phyloP scores from a whole-genome alignment of 805 yeast genomes.

The Starmerella cellae region DNA sequence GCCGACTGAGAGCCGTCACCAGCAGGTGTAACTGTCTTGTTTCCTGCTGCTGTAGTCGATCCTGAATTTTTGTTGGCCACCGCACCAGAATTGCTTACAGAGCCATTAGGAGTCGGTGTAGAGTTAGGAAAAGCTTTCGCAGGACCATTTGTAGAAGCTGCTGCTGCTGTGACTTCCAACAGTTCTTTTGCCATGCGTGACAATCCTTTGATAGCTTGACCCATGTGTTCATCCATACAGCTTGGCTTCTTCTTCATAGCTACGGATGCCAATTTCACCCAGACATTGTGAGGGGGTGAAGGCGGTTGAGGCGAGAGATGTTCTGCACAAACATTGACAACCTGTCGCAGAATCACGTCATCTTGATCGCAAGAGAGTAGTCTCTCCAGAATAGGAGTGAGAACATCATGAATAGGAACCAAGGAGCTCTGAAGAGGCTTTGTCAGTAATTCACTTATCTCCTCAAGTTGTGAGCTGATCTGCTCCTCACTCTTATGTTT shows the following conservation, averaged over 20 bases:
- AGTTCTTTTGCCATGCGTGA: slow-evolving; percentile 24
- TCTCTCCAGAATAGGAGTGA: slow-evolving; percentile 53
- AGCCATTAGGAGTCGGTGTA: not conserved
- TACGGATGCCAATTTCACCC: slow-evolving; percentile 42
- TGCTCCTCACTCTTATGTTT: slow-evolving; percentile 65
- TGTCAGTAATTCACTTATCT: slow-evolving; percentile 61
- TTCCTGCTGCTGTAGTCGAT: not conserved
- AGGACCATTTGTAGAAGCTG: slow-evolving; percentile 13
- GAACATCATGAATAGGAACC: slow-evolving; percentile 73
- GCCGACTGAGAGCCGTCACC: not conserved
- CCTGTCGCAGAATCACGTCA: slow-evolving; percentile 3
- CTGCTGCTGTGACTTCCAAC: not conserved
- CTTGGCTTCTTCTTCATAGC: slow-evolving; percentile 66
- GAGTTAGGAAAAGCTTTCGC: slow-evolving; percentile 16
- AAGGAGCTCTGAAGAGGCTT: slow-evolving; percentile 71
- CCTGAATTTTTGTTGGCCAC: not conserved
- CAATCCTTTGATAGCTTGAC: slow-evolving; percentile 70
- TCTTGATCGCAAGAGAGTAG: slow-evolving; percentile 9
- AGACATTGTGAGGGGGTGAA: slow-evolving; percentile 26
- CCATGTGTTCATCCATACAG: slow-evolving; percentile 60
- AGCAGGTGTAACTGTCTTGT: not conserved
- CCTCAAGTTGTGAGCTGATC: slow-evolving; percentile 59
- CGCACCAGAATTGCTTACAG: not conserved
- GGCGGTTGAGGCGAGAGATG: slow-evolving; percentile 8
- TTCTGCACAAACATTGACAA: slow-evolving; percentile 7